Evolutionary conservation across 768 basidiomycete genomes (phyloP).

Genomic region (Pleurotus platypus): DNA sequence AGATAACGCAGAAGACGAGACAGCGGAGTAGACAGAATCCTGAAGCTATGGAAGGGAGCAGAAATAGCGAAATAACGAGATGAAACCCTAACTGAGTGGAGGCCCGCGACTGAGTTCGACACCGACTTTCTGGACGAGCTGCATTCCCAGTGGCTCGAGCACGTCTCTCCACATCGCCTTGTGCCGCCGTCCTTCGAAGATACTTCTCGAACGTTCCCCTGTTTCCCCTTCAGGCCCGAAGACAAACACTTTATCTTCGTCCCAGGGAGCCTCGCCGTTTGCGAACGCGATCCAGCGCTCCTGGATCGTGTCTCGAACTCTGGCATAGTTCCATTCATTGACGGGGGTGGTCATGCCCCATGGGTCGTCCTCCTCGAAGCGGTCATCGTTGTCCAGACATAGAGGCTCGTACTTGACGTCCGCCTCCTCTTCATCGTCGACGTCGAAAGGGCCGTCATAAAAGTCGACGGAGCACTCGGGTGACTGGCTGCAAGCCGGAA

Average conservation of each 20-base stretch:
- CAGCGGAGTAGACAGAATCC: too few relatives aligned
- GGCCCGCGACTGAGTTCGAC: conserved; percentile 74
- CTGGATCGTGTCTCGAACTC: conserved; percentile 70
- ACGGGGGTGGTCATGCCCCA: conserved; percentile 55
- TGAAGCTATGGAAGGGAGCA: too few relatives aligned
- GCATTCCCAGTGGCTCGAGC: conserved; percentile 63
- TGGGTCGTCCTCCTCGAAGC: conserved; percentile 22
- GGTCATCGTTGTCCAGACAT: conserved; percentile 14
- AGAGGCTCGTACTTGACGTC: conserved; percentile 23
- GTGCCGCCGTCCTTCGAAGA: conserved; percentile 66
- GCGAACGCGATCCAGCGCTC: conserved; percentile 75
- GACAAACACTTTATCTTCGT: conserved; percentile 65
- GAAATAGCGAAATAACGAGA: too few relatives aligned
- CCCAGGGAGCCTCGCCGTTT: conserved; percentile 71
- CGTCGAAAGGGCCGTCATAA: conserved; percentile 29
- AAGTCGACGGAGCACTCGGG: conserved; percentile 15
- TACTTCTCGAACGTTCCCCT: conserved; percentile 61
- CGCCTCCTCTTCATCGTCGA: conserved; percentile 32
- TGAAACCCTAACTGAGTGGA: conserved; percentile 15
- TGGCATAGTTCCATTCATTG: conserved; percentile 61
- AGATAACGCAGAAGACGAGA: too few relatives aligned
- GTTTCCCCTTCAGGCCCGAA: conserved; percentile 83
- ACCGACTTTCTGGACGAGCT: conserved; percentile 69
- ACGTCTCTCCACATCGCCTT: conserved; percentile 59
- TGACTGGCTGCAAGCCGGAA: conserved; percentile 33